These are phyloP conservation scores for Mycosphaerella arachidis DNA, from an alignment of 2,329 filamentous ascomycete genomes.

Conservation along the genomic window DNA sequence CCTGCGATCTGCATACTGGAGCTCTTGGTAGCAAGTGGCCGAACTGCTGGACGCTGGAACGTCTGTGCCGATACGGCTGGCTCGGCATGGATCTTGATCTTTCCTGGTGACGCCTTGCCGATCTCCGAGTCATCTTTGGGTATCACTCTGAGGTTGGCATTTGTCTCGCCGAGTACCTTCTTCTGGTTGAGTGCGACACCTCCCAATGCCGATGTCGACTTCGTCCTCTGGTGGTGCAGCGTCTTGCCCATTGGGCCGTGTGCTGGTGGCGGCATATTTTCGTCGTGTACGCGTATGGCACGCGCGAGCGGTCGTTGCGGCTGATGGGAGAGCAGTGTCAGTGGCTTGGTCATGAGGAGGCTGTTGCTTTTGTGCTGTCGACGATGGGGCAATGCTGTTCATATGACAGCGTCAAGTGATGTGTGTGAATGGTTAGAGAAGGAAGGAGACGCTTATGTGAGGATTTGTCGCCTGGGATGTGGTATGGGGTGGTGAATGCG, in stretches of 20 bases:
- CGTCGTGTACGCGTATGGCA: constrained; percentile 60
- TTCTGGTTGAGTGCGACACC: constrained; percentile 9
- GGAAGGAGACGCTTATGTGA: neutral
- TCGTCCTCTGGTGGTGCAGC: constrained; percentile 75
- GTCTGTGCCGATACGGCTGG: constrained; percentile 40
- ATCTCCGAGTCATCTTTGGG: constrained; percentile 56
- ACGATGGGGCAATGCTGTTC: neutral
- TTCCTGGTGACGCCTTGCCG: constrained; percentile 43
- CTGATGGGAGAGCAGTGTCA: constrained; percentile 43
- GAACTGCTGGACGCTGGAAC: constrained; percentile 55
- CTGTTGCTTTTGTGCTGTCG: neutral
- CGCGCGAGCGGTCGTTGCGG: constrained; percentile 60
- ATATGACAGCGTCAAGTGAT: constrained; percentile 1
- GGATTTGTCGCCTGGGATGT: neutral
- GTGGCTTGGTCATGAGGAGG: constrained; percentile 22
- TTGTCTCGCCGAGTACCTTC: constrained; percentile 40
- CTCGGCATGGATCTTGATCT: constrained; percentile 33
- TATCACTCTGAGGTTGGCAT: constrained; percentile 28
- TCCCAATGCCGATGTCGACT: constrained; percentile 50
- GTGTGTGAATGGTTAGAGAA: neutral
- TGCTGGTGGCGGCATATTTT: constrained; percentile 55
- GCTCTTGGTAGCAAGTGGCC: constrained; percentile 42
- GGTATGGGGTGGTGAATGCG: neutral
- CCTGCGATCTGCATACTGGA: constrained; percentile 17
- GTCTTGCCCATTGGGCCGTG: constrained; percentile 50